Evolutionary conservation across 2,329 filamentous ascomycete species (phyloP).

Genomic region (Fusarium sp.): DNA sequence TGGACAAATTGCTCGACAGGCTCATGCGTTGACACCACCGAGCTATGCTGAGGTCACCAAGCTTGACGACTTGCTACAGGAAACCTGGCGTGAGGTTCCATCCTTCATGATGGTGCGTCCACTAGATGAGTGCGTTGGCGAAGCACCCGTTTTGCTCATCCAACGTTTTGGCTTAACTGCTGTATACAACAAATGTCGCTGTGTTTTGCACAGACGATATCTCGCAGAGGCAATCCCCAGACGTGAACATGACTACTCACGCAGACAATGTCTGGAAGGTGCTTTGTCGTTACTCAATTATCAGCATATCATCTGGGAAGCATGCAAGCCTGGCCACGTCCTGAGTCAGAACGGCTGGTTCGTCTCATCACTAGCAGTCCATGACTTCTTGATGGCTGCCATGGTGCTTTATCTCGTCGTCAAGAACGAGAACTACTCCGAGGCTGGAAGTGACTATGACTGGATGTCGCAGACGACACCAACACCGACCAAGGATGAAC

Average conservation of each 20-base stretch:
- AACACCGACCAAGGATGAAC: constrained; percentile 54
- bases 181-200: constrained; percentile 67
- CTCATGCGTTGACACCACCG: constrained; percentile 62
- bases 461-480: constrained; percentile 53
- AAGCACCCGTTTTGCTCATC: constrained; percentile 60
- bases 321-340: constrained; percentile 65
- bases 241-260: constrained; percentile 65
- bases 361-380: constrained; percentile 67
- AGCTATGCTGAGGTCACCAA: constrained; percentile 63
- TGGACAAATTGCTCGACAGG: constrained; percentile 62
- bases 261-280: constrained; percentile 63
- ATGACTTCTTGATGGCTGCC: constrained; percentile 72
- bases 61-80: constrained; percentile 61
- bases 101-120: constrained; percentile 62
- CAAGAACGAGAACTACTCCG: constrained; percentile 58
- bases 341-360: constrained; percentile 68
- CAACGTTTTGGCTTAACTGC: constrained; percentile 66
- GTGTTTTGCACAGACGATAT: constrained; percentile 68
- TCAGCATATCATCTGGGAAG: constrained; percentile 62
- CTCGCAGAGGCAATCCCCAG: constrained; percentile 58
- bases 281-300: constrained; percentile 62
- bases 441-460: constrained; percentile 51
- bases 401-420: constrained; percentile 70
- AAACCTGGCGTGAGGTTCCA: constrained; percentile 61
- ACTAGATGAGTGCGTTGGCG: constrained; percentile 63